Conservation (phyloP, 2,329 filamentous ascomycete species). For the Lasiodiplodia sp. region DNA sequence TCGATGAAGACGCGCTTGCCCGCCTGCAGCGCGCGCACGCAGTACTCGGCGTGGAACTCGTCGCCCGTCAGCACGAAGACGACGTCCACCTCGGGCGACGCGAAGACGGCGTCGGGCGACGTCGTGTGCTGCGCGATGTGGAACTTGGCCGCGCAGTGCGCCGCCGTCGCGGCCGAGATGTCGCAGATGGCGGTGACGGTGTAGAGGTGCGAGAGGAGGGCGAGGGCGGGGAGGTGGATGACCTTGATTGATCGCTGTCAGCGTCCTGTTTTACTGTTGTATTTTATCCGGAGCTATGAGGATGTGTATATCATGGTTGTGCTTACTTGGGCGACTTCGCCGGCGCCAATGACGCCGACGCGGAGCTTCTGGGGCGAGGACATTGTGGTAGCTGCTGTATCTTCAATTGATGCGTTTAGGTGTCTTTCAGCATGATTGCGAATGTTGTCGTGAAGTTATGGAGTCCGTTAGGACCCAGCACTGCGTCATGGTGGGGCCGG, state of each 20-base stretch:
- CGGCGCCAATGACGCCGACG: constrained; percentile 29
- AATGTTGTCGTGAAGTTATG: not conserved
- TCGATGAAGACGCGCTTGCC: constrained; percentile 67
- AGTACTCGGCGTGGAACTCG: constrained; percentile 63
- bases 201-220: constrained; percentile 54
- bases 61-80: constrained; percentile 63
- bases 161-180: constrained; percentile 52
- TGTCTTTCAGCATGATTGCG: not conserved
- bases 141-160: constrained; percentile 51
- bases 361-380: constrained; percentile 20
- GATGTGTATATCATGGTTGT: not conserved
- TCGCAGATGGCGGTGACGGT: constrained; percentile 60
- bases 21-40: constrained; percentile 59
- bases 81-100: constrained; percentile 56
- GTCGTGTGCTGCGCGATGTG: constrained; percentile 44
- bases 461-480: not conserved
- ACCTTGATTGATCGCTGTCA: not conserved
- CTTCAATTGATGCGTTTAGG: constrained; percentile 7
- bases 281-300: too few relatives aligned
- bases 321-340: constrained; percentile 30
- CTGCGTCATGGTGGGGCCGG: constrained; percentile 27
- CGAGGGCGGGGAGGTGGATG: constrained; percentile 32
- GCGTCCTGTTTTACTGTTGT: not conserved
- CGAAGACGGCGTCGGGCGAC: constrained; percentile 52
- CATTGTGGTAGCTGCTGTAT: not conserved